These are phyloP conservation scores for Linderniella brevidens DNA, from an alignment of 257 asterid species.

Conservation along the genomic window DNA sequence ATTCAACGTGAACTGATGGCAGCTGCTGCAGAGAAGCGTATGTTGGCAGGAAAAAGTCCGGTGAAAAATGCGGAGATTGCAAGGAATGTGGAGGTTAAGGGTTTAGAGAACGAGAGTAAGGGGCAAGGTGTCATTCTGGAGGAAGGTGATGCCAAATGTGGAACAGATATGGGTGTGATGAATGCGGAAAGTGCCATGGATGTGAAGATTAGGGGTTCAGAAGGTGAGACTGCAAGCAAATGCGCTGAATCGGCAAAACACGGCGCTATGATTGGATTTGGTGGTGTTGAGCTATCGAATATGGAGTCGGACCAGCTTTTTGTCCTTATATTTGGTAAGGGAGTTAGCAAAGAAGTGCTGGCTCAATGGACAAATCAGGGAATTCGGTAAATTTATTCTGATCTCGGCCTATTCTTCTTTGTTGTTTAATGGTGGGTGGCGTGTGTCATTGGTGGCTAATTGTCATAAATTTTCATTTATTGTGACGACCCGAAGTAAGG, in stretches of 20 bases:
- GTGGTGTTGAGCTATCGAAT: constrained; percentile 24
- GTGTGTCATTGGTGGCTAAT: neutral
- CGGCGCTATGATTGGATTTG: constrained; percentile 15
- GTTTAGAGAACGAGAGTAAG: constrained; percentile 11
- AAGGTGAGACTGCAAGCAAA: constrained; percentile 18
- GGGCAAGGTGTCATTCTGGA: constrained; percentile 15
- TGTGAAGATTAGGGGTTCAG: constrained; percentile 15
- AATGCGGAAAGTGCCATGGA: constrained; percentile 24
- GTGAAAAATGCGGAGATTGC: constrained; percentile 14
- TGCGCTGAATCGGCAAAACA: constrained; percentile 18
- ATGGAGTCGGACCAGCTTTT: constrained; percentile 61
- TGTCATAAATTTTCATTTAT: too few species aligned
- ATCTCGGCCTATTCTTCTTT: constrained; percentile 3
- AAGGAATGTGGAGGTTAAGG: constrained; percentile 20
- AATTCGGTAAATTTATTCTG: constrained; percentile 36
- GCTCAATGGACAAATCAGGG: constrained; percentile 99
- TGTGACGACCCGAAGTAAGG: too few species aligned
- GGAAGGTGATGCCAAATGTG: constrained; percentile 6
- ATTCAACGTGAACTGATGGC: constrained; percentile 87
- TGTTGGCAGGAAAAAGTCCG: constrained; percentile 27
- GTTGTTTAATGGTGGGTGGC: constrained; percentile 1
- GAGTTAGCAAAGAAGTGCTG: constrained; percentile 54
- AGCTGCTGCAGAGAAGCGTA: constrained; percentile 92
- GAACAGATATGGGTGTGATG: constrained; percentile 10
- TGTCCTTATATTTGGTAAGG: constrained; percentile 53